These are phyloP conservation scores for Dothidotthia symphoricarpi DNA, from an alignment of 2,329 filamentous ascomycete species.

Conservation along the genomic window DNA sequence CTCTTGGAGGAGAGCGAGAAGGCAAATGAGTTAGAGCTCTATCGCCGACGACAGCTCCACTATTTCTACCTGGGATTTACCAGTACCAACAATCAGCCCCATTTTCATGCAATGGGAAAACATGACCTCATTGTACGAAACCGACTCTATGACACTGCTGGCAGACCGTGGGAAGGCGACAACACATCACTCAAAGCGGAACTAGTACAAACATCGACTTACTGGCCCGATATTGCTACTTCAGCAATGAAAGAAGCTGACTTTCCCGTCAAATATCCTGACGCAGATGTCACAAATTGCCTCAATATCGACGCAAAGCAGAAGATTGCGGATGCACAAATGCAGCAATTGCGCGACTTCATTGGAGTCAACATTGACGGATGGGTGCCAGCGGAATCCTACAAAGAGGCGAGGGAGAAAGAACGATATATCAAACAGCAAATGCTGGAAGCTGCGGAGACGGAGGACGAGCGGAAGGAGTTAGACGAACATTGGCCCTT, in stretches of 20 bases:
- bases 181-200: slow-evolving; percentile 22
- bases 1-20: slow-evolving; percentile 12
- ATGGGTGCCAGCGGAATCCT: slow-evolving; percentile 17
- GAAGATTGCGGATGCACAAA: slow-evolving; percentile 16
- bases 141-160: slow-evolving; percentile 11
- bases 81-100: slow-evolving; percentile 17
- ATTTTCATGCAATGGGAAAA: slow-evolving; percentile 15
- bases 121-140: slow-evolving; percentile 9
- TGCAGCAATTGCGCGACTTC: slow-evolving; percentile 16
- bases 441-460: slow-evolving; percentile 12
- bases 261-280: slow-evolving; percentile 8
- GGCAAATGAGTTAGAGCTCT: slow-evolving; percentile 13
- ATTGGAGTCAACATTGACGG: slow-evolving; percentile 19
- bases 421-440: slow-evolving; percentile 17
- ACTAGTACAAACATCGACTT: slow-evolving; percentile 13
- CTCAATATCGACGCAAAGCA: slow-evolving; percentile 13
- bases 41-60: slow-evolving; percentile 21
- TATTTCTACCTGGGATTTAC: slow-evolving; percentile 23
- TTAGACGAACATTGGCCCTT: slow-evolving; percentile 12
- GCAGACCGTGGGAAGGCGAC: slow-evolving; percentile 22
- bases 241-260: slow-evolving; percentile 7
- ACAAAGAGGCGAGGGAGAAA: slow-evolving; percentile 14
- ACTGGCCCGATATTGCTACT: slow-evolving; percentile 15
- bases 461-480: slow-evolving; percentile 9
- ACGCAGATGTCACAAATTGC: slow-evolving; percentile 13